Conservation (phyloP, 352 stramenopile species). For the Elongisporangium undulatum region DNA sequence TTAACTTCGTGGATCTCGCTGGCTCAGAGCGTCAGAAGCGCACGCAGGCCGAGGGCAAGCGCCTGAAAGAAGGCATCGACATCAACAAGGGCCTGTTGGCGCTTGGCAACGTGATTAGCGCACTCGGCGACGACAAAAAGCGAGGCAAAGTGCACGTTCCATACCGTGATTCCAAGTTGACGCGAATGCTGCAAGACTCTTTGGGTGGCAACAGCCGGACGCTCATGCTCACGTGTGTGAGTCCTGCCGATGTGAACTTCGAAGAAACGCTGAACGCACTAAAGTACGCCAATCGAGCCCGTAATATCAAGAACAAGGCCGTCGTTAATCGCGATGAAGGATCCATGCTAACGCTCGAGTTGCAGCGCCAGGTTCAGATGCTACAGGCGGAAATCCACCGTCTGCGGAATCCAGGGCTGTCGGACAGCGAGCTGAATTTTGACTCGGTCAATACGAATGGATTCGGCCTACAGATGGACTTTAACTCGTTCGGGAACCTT, state of each 20-base stretch:
- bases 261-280: constrained; percentile 91
- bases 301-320: constrained; percentile 89
- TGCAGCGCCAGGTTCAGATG: constrained; percentile 74
- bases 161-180: constrained; percentile 94
- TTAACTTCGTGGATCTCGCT: constrained; percentile 92
- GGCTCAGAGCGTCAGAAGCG: constrained; percentile 94
- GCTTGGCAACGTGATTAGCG: constrained; percentile 97
- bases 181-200: constrained; percentile 91
- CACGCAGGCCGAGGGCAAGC: constrained; percentile 89
- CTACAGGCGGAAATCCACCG: constrained; percentile 81
- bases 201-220: constrained; percentile 91
- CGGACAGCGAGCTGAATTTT: constrained; percentile 74
- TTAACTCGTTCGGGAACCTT: constrained; percentile 74
- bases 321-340: constrained; percentile 83
- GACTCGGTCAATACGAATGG: constrained; percentile 50
- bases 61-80: constrained; percentile 95
- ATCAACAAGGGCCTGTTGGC: constrained; percentile 98
- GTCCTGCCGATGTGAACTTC: constrained; percentile 88
- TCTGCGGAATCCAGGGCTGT: constrained; percentile 74
- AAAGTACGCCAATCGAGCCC: constrained; percentile 89
- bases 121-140: constrained; percentile 90
- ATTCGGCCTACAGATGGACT: constrained; percentile 64
- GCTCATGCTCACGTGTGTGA: constrained; percentile 92
- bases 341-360: constrained; percentile 64
- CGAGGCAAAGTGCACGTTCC: constrained; percentile 90